These are phyloP conservation scores for Fusarium pseudocircinatum DNA, from an alignment of 2,329 filamentous ascomycete species.

Conservation along the genomic window DNA sequence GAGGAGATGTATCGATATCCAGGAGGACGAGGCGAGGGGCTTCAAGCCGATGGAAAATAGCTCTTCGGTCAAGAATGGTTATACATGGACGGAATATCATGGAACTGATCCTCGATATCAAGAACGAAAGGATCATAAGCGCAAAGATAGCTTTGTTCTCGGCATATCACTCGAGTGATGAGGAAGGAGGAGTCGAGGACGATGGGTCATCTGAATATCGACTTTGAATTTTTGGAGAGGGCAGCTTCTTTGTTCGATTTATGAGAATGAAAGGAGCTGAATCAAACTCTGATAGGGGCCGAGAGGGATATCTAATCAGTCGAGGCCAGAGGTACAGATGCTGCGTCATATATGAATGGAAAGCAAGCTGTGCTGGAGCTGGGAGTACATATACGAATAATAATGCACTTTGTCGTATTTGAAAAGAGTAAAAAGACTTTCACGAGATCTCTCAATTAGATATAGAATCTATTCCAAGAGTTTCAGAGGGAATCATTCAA, in stretches of 20 bases:
- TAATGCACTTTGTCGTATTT: background rate
- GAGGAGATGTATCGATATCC: too few relatives aligned
- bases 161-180: background rate
- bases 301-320: background rate
- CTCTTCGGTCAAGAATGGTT: background rate
- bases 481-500: background rate
- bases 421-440: too few relatives aligned
- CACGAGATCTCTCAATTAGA: background rate
- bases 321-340: too few relatives aligned
- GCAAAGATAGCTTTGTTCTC: background rate
- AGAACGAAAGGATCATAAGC: fast-evolving
- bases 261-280: background rate
- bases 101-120: fast-evolving
- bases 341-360: background rate
- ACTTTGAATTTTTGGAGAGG: slow-evolving; percentile 12
- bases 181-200: background rate
- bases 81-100: fast-evolving
- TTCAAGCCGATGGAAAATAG: background rate
- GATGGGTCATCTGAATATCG: background rate
- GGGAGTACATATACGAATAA: background rate
- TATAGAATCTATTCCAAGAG: background rate
- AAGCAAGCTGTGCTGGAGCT: background rate
- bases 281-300: fast-evolving
- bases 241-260: background rate
- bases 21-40: background rate